phyloP scores from a whole-genome alignment of 2,329 filamentous ascomycete genomes.

The Pyrenophora tritici-repentis region DNA sequence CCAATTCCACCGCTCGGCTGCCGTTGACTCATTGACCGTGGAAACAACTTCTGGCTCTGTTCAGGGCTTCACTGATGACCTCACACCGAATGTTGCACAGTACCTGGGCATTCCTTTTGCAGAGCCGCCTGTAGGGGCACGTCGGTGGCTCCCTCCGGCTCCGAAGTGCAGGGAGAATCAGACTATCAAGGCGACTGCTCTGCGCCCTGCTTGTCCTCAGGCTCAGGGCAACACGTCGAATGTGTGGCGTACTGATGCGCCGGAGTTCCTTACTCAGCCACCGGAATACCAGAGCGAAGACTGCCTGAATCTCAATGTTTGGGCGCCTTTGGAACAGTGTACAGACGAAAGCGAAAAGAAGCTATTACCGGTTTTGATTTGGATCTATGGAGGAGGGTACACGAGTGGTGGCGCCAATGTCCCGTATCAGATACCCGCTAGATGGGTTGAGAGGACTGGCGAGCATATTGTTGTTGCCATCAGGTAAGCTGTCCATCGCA shows the following conservation, averaged over 20 bases:
- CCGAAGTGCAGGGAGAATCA: slow-evolving; percentile 21
- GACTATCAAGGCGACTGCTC: slow-evolving; percentile 32
- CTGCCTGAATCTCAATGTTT: slow-evolving; percentile 55
- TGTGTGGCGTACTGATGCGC: slow-evolving; percentile 32
- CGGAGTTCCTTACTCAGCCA: slow-evolving; percentile 28
- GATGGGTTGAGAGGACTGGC: slow-evolving; percentile 41
- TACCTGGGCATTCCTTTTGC: slow-evolving; percentile 49
- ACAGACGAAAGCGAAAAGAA: slow-evolving; percentile 13
- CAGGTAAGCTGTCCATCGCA: slow-evolving; percentile 42
- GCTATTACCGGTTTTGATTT: slow-evolving; percentile 52
- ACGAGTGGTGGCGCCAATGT: slow-evolving; percentile 52
- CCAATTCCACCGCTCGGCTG: slow-evolving; percentile 13
- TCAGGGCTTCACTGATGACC: slow-evolving; percentile 41
- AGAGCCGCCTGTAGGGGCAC: slow-evolving; percentile 39
- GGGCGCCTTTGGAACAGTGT: slow-evolving; percentile 44
- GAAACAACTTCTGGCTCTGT: slow-evolving; percentile 37
- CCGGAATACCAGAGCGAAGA: slow-evolving; percentile 47
- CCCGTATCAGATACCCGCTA: slow-evolving; percentile 42
- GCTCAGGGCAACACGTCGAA: slow-evolving; percentile 22
- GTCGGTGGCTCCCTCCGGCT: slow-evolving; percentile 42
- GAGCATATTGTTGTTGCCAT: slow-evolving; percentile 45
- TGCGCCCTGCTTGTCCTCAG: slow-evolving; percentile 39
- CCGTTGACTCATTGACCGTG: slow-evolving; percentile 24
- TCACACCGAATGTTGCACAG: slow-evolving; percentile 45
- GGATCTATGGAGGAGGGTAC: slow-evolving; percentile 57